Evolutionary conservation across 192 early-diverging fungal genomes (phyloP), one percentile per base, ranked within the genome.

Genomic region (Backusella psychrophila): DNA sequence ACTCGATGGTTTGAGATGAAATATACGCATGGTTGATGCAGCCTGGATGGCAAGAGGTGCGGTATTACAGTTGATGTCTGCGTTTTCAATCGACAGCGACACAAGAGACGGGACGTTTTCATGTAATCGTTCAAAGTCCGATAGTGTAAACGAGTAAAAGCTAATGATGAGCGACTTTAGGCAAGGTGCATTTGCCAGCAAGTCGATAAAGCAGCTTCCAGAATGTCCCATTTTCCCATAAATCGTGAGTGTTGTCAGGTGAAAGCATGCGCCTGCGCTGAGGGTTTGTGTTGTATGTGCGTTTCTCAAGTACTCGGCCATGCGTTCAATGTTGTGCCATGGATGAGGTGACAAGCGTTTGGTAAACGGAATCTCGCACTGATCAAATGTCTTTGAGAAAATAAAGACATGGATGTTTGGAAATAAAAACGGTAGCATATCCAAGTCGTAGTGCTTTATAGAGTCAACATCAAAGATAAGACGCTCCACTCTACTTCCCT

Each of bases 321-420:
- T 63, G 56, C 12, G 56, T 3, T 63, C 23, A 8, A 63, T 63
- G 26, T 63, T 63, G 12, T 63, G 56, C 56, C 56, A 63, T 29
- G 56, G 56, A 63, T 63, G 56, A 63, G 56, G 56, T 4, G n/a
- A 12, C 26, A 63, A 29, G 21, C 26, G 21, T 11, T 63, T 63
- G 21, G 56, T 63, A 4, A 63, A 29, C 12, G 56, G 56, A 63
- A 63, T 63, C 3, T 63, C 56, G 26, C 56, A 63, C 26, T 63
- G 56, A 63, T 63, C 56, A 63, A 63, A 63, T 29, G 56, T 63
- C 56, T 63, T 63, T 63, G 56, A 63, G 12, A 63, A 63, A 14
- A 63, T 29, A 26, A 63, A 63, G 3, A 63, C 56, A 29, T 23
- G 26, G 1, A 63, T 63, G 4, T 63, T 63, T 29, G 56, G 56